Evolutionary conservation across 108 stramenopile genomes (phyloP), one percentile per base, ranked within the genome.

Genomic region (Skeletonema tropicum): DNA sequence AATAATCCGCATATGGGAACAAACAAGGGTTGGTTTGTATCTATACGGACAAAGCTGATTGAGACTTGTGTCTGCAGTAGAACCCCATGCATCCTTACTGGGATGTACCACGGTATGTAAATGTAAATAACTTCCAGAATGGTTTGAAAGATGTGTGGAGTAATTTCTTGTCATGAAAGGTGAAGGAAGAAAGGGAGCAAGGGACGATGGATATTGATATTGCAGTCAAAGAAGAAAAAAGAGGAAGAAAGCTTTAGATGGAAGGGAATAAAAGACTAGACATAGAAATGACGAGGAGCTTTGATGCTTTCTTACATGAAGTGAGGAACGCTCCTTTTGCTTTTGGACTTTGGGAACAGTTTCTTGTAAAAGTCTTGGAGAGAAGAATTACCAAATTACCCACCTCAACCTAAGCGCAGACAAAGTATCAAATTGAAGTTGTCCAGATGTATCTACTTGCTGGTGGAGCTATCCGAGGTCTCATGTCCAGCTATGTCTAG

Each of bases 71-170:
- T 21, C 64, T 90, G 36, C 87, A 92, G 71, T 77, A 79, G 36
- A 91, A 94, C 60, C 93, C 91, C 1, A 90, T 94, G 93, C 93
- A 94, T 71, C 86, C 91, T 3, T 94, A 89, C 73, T 94, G 93
- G 93, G 93, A 94, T 87, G 91, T 89, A 6, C 83, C 87, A 11
- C 85, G 93, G 14, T 94, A 94, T 68, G 89, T 87, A n/a, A n/a
- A n/a, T n/a, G n/a, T n/a, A 5, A 83, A 86, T 71, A 91, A 88
- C 70, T 86, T 94, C 58, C 81, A 92, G 71, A 64, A 58, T 3
- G 93, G 91, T 30, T 71, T 92, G 65, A 64, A 49, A 23, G 59
- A 70, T 67, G 88, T 84, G 14, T 94, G 91, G 89, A 77, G 88
- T 25, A 78, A 70, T 21, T 94, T 89, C 52, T 29, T 92, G 21